Base-by-base conservation (phyloP, 208 protist genomes). In the Trichomonas vaginalis region DNA sequence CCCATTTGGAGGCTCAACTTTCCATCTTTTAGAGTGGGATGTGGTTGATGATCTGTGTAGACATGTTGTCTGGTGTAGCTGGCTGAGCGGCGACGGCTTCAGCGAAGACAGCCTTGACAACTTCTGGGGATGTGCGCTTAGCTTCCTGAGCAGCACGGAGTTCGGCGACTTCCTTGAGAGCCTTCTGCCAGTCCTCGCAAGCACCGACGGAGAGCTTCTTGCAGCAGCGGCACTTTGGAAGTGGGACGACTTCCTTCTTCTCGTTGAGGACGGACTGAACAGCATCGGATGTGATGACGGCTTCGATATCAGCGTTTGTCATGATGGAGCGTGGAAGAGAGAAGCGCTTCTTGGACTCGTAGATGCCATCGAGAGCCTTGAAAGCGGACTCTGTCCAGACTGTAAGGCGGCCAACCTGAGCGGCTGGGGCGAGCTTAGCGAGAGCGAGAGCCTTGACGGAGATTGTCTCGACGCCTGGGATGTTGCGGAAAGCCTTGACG, bases 311-410 rank as follows among this genome's bases (percentile, higher is more conserved):
- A 95, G 98, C 49, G 96, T 98, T 98, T 87, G 96, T 96, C 95
- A 99, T 96, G 27, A 97, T 95, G 21, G 97, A 80, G 95, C 96
- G 96, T 95, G 98, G 98, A 70, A 98, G 96, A 37, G 49, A 9
- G 95, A 96, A 98, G 51, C 90, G 95, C 8, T 96, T 97, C 98
- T 99, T 99, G 48, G 98, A 98, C 96, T 98, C 99, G 96, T 98
- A 99, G 97, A 99, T 96, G 32, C 82, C 80, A 97, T 99, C 98
- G 40, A 99, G 98, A 97, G 98, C 97, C 96, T 98, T 97, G 97
- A 99, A 99, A 48, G 99, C 99, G 96, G 96, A 96, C 97, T 99
- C 97, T 96, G 99, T 99, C 99, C 99, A 99, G 97, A 99, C 98
- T 97, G 99, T 96, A 96, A 99, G 99, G 97, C 99, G 98, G 97